phyloP scores from a whole-genome alignment of 2,329 filamentous ascomycete species.

The Beauveria bassiana region DNA sequence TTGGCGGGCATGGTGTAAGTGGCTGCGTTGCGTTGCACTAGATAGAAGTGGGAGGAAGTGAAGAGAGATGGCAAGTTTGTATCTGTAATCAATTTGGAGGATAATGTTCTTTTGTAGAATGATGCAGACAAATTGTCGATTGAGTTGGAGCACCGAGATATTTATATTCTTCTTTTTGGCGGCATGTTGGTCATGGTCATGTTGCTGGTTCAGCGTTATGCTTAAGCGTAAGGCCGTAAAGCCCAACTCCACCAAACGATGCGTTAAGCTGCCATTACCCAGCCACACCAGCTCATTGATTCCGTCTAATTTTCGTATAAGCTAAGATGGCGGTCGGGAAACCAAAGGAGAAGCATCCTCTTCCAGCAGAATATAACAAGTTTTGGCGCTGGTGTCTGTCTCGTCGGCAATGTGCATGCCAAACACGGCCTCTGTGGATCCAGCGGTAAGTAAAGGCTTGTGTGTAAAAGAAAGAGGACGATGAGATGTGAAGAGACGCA shows the following conservation, averaged over 20 bases:
- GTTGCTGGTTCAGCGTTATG: neutral
- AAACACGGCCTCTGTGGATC: neutral
- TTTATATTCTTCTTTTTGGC: neutral
- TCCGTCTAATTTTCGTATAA: neutral
- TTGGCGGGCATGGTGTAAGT: slow-evolving; percentile 4
- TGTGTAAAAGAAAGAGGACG: neutral
- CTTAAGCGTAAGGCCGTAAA: neutral
- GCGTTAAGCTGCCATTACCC: neutral
- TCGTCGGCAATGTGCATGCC: slow-evolving; percentile 1
- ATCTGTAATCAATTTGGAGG: neutral
- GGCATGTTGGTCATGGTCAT: neutral
- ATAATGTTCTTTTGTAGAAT: neutral
- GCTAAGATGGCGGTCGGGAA: too few species aligned
- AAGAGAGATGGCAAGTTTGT: neutral
- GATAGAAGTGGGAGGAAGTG: neutral
- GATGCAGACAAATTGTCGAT: neutral
- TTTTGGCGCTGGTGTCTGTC: neutral
- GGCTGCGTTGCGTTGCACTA: neutral
- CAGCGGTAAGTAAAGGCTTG: neutral
- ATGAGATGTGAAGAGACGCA: neutral
- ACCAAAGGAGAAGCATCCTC: neutral
- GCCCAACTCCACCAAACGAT: neutral
- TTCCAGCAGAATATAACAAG: neutral
- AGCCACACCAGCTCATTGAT: neutral
- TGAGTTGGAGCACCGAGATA: neutral